Percentiles rank a stretch among this genome's conserved stretches.
Evolutionary conservation across 2,329 filamentous ascomycete species (phyloP).

Genomic region (Rhytidhysteron rufulum): DNA sequence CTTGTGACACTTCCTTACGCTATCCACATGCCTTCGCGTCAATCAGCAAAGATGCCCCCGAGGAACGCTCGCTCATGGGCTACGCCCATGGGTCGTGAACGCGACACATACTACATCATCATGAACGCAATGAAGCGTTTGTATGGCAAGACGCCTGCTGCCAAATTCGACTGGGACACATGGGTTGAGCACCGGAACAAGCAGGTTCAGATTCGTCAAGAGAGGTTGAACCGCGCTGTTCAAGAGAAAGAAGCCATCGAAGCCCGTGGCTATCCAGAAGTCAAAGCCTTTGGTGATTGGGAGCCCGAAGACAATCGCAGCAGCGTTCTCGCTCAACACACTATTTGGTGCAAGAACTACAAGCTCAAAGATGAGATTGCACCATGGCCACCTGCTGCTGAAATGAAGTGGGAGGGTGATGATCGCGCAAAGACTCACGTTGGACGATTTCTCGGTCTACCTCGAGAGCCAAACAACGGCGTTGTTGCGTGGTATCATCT

Average conservation of each 20-base stretch:
- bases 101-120: constrained; percentile 25
- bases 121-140: constrained; percentile 32
- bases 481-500: constrained; percentile 42
- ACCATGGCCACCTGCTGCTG: constrained; percentile 38
- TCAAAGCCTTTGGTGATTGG: no score
- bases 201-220: constrained; percentile 4
- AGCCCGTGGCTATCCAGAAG: no score
- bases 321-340: constrained; percentile 34
- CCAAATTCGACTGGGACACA: constrained; percentile 27
- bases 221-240: neutral
- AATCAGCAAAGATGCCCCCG: neutral
- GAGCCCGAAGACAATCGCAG: constrained; percentile 5
- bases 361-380: constrained; percentile 32
- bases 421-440: constrained; percentile 42
- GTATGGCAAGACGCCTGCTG: constrained; percentile 29
- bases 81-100: constrained; percentile 20
- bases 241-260: neutral
- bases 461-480: constrained; percentile 38
- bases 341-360: constrained; percentile 38
- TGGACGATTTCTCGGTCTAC: constrained; percentile 41
- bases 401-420: constrained; percentile 47
- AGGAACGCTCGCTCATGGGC: constrained; percentile 16
- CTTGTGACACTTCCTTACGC: neutral
- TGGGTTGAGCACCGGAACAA: constrained; percentile 30
- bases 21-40: neutral